phyloP scores from a whole-genome alignment of 129 eudicot species.

The Sambucus nigra region DNA sequence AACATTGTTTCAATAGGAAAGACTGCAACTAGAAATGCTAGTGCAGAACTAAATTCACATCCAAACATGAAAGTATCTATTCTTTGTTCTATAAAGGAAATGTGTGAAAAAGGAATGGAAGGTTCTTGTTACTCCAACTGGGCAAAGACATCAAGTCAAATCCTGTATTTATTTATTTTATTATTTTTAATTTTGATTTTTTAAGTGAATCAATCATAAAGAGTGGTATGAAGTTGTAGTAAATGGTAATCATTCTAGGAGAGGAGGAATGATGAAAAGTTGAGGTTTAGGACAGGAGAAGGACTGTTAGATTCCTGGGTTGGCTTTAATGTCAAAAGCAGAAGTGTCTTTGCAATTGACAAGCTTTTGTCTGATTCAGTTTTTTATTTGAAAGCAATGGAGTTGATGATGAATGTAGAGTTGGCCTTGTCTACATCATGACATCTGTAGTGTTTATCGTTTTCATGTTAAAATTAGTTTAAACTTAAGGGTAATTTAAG shows the following conservation, averaged over 20 bases:
- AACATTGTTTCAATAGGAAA: no score
- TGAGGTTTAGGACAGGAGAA: background rate
- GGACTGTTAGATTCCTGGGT: slow-evolving; percentile 20
- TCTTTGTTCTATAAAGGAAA: background rate
- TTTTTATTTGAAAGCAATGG: no score
- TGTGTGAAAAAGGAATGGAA: background rate
- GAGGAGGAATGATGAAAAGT: slow-evolving; percentile 13
- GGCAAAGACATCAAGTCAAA: slow-evolving; percentile 2
- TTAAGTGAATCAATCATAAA: slow-evolving; percentile 2
- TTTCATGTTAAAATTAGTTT: no score
- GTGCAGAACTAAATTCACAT: no score
- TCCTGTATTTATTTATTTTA: background rate
- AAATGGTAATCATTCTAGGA: slow-evolving; percentile 14
- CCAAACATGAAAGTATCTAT: no score
- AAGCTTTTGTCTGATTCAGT: slow-evolving; percentile 20
- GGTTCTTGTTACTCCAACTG: background rate
- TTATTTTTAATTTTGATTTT: background rate
- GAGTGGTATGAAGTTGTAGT: background rate
- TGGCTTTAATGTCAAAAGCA: slow-evolving; percentile 22
- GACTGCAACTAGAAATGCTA: no score
- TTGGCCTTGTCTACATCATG: no score
- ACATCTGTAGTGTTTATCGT: no score
- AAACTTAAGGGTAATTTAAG: no score
- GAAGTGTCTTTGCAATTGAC: background rate
- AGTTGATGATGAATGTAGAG: no score